Conservation (phyloP, 768 basidiomycete genomes). For the Dioszegia crocea region DNA sequence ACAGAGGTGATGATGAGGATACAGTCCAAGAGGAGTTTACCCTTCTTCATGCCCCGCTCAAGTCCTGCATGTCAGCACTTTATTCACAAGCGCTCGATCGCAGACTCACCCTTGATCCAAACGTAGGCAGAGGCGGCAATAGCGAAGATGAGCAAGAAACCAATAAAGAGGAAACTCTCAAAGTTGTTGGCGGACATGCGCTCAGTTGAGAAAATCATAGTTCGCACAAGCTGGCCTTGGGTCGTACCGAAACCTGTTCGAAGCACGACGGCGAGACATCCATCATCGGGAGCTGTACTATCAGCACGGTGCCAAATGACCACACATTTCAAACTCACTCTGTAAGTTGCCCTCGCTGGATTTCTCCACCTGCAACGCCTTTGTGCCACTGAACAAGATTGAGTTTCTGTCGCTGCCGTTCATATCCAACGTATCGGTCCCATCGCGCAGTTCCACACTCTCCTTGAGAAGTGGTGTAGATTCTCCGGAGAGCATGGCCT, state of each 20-base stretch:
- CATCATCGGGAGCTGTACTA: slow-evolving; percentile 68
- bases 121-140: slow-evolving; percentile 98
- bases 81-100: not conserved
- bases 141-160: slow-evolving; percentile 94
- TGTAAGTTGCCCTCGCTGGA: slow-evolving; percentile 49
- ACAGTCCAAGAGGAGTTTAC: slow-evolving; percentile 90
- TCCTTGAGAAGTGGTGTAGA: slow-evolving; percentile 96
- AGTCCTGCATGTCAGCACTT: slow-evolving; percentile 59
- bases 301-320: not conserved
- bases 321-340: slow-evolving; percentile 39
- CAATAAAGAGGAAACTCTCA: slow-evolving; percentile 95
- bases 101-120: slow-evolving; percentile 79
- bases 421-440: slow-evolving; percentile 70
- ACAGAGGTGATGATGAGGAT: slow-evolving; percentile 95
- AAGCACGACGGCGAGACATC: slow-evolving; percentile 86
- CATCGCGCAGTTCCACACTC: slow-evolving; percentile 78
- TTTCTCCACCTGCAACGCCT: slow-evolving; percentile 76
- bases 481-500: slow-evolving; percentile 98
- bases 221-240: slow-evolving; percentile 93
- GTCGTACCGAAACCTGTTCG: slow-evolving; percentile 96
- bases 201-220: slow-evolving; percentile 98
- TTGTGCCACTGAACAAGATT: slow-evolving; percentile 93
- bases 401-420: slow-evolving; percentile 81
- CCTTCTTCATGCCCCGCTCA: slow-evolving; percentile 86
- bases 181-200: slow-evolving; percentile 92